Evolutionary conservation across 345 rosid species (phyloP), one percentile per base, ranked within the genome.

Genomic region (Sisymbrium irio): DNA sequence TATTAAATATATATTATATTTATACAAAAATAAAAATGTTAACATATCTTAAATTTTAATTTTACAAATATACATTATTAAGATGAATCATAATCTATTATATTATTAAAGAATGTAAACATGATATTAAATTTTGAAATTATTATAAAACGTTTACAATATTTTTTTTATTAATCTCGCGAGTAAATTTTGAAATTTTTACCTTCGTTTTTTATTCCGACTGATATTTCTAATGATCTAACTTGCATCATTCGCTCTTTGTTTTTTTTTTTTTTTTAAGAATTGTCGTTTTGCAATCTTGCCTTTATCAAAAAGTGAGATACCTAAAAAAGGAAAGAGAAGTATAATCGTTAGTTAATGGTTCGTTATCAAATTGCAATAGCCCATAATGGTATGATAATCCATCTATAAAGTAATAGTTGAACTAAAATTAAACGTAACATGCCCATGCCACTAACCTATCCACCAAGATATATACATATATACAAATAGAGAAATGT

Each of bases 271-370:
- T 4, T 54, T 10, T 4, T n/a, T 27, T 28, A 2, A 3, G 36
- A 6, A 54, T 54, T 57, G 62, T 41, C 62, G 62, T 57, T 57
- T 35, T 57, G 62, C 62, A 35, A 17, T 57, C 13, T 18, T 35
- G 25, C 27, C 41, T 17, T 57, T 33, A 17, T 17, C 59, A 54
- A 59, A 59, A 60, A 61, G 50, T 7, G 51, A 60, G 19, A 72
- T 41, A 72, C 63, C 76, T 19, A 51, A 62, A 49, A 49, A 50
- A 9, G 36, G 69, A 51, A 72, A 72, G 35, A 62, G 53, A 62
- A 30, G 22, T 72, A 62, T 41, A 40, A 30, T 53, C 2, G 42
- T 72, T 40, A 40, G 76, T 40, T 72, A 72, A 62, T 18, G 42
- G 42, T 50, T 62, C 42, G 62, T 62, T 51, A 72, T 62, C 44